These are phyloP conservation scores for Pulveroboletus sp. DNA, from an alignment of 768 basidiomycete species.

Conservation along the genomic window DNA sequence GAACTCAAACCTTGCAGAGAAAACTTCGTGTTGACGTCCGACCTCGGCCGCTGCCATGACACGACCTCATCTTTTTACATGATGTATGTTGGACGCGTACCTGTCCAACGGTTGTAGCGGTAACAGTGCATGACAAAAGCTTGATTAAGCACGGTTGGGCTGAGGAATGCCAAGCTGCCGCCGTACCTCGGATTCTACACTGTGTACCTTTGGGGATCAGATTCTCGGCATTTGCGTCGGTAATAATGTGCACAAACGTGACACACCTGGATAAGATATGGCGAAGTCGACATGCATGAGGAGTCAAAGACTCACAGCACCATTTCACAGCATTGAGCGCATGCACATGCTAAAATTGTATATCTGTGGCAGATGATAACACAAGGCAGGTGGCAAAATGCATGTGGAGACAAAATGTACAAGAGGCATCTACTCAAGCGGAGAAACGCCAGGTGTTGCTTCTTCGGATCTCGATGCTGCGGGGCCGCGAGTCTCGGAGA, in stretches of 20 bases:
- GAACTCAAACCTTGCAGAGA: neutral
- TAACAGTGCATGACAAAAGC: neutral
- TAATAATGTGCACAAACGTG: too few relatives aligned
- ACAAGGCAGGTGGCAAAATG: slow-evolving; percentile 6
- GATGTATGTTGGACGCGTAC: neutral
- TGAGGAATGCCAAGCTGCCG: neutral
- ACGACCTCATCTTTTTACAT: neutral
- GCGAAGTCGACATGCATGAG: too few relatives aligned
- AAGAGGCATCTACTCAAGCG: slow-evolving; percentile 11
- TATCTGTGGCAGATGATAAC: slow-evolving; percentile 3
- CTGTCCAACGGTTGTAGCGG: neutral
- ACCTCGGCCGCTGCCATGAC: neutral
- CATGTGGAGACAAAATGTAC: neutral
- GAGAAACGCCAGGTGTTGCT: neutral
- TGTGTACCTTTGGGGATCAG: too few relatives aligned
- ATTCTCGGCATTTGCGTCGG: too few relatives aligned
- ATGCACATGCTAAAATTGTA: neutral
- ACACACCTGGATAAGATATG: too few relatives aligned
- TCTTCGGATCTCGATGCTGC: neutral
- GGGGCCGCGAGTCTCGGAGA: slow-evolving; percentile 12
- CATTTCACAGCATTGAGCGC: neutral
- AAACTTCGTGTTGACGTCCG: neutral
- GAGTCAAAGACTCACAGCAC: neutral
- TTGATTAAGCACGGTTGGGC: too few relatives aligned
- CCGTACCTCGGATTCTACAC: too few relatives aligned